Conservation (phyloP, 1,139 yeast genomes). For the Geotrichum macrosporum region DNA sequence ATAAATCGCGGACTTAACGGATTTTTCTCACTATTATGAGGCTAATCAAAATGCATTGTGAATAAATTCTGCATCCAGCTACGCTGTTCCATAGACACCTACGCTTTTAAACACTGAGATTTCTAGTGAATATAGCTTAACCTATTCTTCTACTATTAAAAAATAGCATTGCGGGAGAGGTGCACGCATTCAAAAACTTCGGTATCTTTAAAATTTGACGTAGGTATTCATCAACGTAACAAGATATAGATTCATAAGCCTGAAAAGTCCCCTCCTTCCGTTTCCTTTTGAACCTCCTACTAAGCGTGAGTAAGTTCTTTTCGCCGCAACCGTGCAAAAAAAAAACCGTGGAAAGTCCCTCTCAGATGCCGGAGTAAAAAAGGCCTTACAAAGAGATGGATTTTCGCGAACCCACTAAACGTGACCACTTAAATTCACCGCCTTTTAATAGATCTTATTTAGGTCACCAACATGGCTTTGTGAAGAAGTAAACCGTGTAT, state of each 20-base stretch:
- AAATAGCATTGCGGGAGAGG: constrained; percentile 30
- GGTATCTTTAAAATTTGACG: constrained; percentile 29
- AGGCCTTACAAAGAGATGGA: constrained; percentile 32
- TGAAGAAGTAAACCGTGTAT: too few relatives aligned
- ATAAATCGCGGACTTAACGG: too few relatives aligned
- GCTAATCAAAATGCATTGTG: constrained; percentile 10
- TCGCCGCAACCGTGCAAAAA: constrained; percentile 9
- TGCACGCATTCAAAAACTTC: constrained; percentile 35
- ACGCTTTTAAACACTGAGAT: constrained; percentile 24
- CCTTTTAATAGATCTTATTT: constrained; percentile 1
- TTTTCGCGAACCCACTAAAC: constrained; percentile 20
- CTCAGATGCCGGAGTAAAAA: constrained; percentile 36
- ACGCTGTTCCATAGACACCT: constrained; percentile 22
- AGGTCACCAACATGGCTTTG: constrained; percentile 28
- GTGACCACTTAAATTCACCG: constrained; percentile 10
- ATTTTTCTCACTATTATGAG: too few relatives aligned
- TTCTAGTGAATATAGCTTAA: constrained; percentile 23
- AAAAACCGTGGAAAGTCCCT: constrained; percentile 42
- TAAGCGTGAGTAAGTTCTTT: constrained; percentile 6
- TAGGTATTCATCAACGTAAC: constrained; percentile 14
- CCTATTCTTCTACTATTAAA: constrained; percentile 34
- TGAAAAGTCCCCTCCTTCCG: constrained; percentile 13
- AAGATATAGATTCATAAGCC: neutral
- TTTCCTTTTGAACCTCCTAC: constrained; percentile 5
- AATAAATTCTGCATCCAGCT: constrained; percentile 8